Evolutionary conservation across 1,284 basidiomycete genomes (phyloP).

Genomic region (Baeospora myosura): DNA sequence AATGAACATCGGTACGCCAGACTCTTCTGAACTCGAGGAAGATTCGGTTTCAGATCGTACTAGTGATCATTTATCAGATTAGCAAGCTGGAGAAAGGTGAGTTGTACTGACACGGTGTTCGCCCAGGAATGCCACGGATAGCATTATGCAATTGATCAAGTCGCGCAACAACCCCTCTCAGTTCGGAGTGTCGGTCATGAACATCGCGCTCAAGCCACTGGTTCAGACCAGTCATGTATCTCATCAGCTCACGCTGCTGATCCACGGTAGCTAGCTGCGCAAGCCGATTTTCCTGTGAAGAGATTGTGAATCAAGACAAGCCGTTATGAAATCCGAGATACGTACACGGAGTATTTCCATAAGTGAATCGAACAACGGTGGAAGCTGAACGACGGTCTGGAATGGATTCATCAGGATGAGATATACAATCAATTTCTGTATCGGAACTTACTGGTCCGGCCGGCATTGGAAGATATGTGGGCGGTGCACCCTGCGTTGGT

Average conservation of each 20-base stretch:
- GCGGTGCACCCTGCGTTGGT: background rate
- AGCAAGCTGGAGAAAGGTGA: too few species aligned
- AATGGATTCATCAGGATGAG: background rate
- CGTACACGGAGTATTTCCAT: constrained; percentile 60
- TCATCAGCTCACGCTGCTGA: constrained; percentile 70
- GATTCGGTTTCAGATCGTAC: constrained; percentile 1
- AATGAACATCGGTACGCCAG: too few species aligned
- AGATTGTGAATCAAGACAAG: background rate
- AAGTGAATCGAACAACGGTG: constrained; percentile 45
- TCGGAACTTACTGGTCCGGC: constrained; percentile 4
- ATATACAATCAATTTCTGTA: background rate
- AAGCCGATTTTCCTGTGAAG: constrained; percentile 59
- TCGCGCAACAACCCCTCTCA: constrained; percentile 55
- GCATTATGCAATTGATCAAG: constrained; percentile 54
- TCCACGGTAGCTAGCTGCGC: constrained; percentile 67
- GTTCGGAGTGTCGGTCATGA: constrained; percentile 62
- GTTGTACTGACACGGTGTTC: too few species aligned
- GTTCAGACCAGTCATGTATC: constrained; percentile 66
- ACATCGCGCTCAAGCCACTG: constrained; percentile 71
- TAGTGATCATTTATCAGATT: too few species aligned
- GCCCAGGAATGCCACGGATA: constrained; percentile 31
- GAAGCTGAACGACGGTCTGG: constrained; percentile 52
- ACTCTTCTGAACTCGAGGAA: background rate
- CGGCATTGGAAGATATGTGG: background rate
- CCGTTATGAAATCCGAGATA: constrained; percentile 4